A percentile compares a stretch with the other conserved stretches of the same genome.
These are phyloP conservation scores for Fusarium succisae DNA, from an alignment of 2,329 filamentous ascomycete species.

Conservation along the genomic window DNA sequence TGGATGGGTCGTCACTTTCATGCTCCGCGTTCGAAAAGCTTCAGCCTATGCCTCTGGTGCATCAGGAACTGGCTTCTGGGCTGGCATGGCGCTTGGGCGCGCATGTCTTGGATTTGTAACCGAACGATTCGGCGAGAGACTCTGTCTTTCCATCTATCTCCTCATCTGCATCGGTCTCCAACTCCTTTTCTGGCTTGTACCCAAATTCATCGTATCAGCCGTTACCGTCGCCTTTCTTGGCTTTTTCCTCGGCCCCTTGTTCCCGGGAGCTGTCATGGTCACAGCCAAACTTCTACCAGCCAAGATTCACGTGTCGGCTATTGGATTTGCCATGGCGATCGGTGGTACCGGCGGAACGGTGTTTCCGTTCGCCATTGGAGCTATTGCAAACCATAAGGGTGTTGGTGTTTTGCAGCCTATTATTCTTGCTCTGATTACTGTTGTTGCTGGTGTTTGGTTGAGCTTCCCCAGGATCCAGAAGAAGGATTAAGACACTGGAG, in stretches of 20 bases:
- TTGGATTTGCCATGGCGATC: conserved; percentile 79
- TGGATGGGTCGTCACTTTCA: conserved; percentile 84
- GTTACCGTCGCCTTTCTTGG: conserved; percentile 75
- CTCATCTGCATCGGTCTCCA: conserved; percentile 67
- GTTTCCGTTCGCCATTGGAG: conserved; percentile 69
- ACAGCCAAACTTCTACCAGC: conserved; percentile 75
- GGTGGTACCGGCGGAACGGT: conserved; percentile 74
- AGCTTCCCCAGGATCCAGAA: conserved; percentile 50
- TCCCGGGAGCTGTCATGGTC: conserved; percentile 76
- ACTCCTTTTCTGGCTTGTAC: conserved; percentile 68
- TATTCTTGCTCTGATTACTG: conserved; percentile 54
- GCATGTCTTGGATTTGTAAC: conserved; percentile 76
- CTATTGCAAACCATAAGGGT: conserved; percentile 63
- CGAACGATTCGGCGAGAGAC: conserved; percentile 71
- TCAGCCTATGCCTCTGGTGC: conserved; percentile 75
- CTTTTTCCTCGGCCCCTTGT: conserved; percentile 79
- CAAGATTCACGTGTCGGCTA: conserved; percentile 74
- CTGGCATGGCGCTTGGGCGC: conserved; percentile 77
- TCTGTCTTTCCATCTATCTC: conserved; percentile 69
- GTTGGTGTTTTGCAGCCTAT: conserved; percentile 62
- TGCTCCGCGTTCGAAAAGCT: conserved; percentile 75
- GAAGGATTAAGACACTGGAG: conserved; percentile 22
- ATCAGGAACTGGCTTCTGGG: conserved; percentile 79
- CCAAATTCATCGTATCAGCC: conserved; percentile 64
- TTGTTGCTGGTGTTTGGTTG: conserved; percentile 49